Conservation (phyloP, 495 filamentous ascomycete species). For the Neurospora hispaniola region DNA sequence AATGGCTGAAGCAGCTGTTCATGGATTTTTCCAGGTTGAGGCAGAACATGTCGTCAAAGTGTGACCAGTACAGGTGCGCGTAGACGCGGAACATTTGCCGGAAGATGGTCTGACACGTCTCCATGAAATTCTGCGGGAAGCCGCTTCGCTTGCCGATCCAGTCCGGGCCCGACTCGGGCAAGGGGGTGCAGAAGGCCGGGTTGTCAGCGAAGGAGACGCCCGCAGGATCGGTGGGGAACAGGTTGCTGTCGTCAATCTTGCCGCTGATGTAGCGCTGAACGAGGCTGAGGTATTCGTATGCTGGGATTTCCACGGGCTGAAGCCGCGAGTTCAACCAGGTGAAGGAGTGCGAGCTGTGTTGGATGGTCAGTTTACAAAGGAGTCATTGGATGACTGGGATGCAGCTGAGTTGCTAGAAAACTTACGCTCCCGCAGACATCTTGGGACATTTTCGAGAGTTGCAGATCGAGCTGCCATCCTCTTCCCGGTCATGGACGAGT, state of each 20-base stretch:
- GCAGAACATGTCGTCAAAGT: constrained; percentile 76
- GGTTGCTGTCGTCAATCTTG: constrained; percentile 74
- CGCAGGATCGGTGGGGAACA: constrained; percentile 71
- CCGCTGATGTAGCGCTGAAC: constrained; percentile 89
- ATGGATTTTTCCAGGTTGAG: constrained; percentile 72
- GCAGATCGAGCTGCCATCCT: constrained; percentile 64
- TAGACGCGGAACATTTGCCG: constrained; percentile 97
- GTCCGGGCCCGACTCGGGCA: constrained; percentile 42
- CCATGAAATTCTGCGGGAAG: constrained; percentile 78
- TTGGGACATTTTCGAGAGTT: constrained; percentile 73
- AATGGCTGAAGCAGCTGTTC: constrained; percentile 94
- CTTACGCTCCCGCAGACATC: constrained; percentile 86
- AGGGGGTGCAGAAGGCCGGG: constrained; percentile 44
- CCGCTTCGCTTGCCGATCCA: constrained; percentile 85
- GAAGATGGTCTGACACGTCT: constrained; percentile 84
- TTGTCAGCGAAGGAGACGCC: constrained; percentile 47
- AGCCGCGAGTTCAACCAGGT: constrained; percentile 70
- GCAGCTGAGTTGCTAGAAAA: constrained; percentile 13
- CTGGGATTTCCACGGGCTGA: constrained; percentile 60
- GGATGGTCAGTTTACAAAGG: not conserved
- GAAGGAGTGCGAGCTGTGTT: constrained; percentile 70
- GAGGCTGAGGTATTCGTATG: constrained; percentile 80
- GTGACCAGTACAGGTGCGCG: constrained; percentile 78
- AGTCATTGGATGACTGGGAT: not conserved
- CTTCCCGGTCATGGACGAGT: constrained; percentile 70